These are phyloP conservation scores for Metarhizium guizhouense DNA, from an alignment of 2,329 filamentous ascomycete species.

Conservation along the genomic window DNA sequence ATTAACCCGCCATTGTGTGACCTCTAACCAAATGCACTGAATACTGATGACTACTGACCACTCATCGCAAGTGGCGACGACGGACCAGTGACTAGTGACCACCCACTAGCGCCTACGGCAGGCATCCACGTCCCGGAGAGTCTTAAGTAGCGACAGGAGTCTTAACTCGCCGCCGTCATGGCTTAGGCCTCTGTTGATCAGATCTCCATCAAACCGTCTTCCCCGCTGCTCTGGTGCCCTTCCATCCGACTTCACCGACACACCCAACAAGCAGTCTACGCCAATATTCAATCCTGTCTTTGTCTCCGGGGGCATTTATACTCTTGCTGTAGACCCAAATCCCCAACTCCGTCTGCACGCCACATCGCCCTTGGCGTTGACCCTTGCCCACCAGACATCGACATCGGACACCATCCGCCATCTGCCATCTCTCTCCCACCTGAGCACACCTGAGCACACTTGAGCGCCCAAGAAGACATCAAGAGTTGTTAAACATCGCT, in stretches of 20 bases:
- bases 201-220: neutral
- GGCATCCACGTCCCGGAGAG: too few relatives aligned
- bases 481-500: neutral
- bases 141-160: too few relatives aligned
- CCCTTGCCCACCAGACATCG: too few relatives aligned
- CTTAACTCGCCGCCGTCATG: constrained; percentile 2
- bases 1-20: too few relatives aligned
- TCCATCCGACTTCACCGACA: neutral
- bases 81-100: too few relatives aligned
- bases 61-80: too few relatives aligned
- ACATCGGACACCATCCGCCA: neutral
- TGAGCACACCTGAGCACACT: neutral
- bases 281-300: neutral
- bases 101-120: too few relatives aligned
- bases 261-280: neutral
- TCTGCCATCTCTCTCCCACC: neutral
- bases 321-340: neutral
- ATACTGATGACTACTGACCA: too few relatives aligned
- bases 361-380: too few relatives aligned
- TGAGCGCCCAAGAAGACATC: neutral
- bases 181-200: constrained; percentile 1
- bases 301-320: neutral
- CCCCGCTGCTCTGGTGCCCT: neutral
- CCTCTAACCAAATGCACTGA: too few relatives aligned
- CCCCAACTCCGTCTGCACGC: neutral